Evolutionary conservation across 805 yeast species (phyloP), one percentile per base, ranked within the genome.

Genomic region (Cyberlindnera lachancei): DNA sequence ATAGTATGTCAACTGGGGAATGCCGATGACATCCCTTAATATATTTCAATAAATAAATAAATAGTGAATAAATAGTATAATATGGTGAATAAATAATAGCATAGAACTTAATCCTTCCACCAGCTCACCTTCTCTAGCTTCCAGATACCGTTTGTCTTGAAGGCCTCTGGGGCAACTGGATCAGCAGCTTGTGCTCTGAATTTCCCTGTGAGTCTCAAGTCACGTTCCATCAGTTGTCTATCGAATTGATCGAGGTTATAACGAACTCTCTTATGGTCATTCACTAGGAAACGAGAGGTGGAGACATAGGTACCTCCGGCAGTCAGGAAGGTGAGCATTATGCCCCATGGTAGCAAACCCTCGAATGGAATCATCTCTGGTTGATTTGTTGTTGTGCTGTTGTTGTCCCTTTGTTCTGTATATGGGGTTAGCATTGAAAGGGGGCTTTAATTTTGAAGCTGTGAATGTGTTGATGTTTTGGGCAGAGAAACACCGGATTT

Each of bases 151-250:
- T 71, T 75, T n/a, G 83, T 75, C 61, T 78, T 81, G 68, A 85
- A 84, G 20, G 66, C 69, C 39, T 79, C 88, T 23, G 87, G 86
- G 4, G 94, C 94, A 25, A 68, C 59, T 6, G 87, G 70, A 26
- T 64, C 69, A 41, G 73, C 75, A 30, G 68, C 55, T 53, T 82
- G 90, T 23, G 78, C 88, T 52, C 94, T 68, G 49, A 61, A 66
- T 25, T 68, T 65, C 17, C 94, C 94, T 9, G 94, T 84, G 48
- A 84, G 63, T 43, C 90, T 66, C 51, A 70, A 65, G 56, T 84
- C 95, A 50, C 95, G 68, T 42, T 79, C 79, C 59, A 83, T 63
- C 56, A 53, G 58, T 55, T 53, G 59, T 33, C 57, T 48, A 45
- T 73, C 79, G 68, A 73, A 73, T 43, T 64, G 65, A 53, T 73